phyloP scores from a whole-genome alignment of 2,329 filamentous ascomycete genomes.

The Venturia aucupariae region DNA sequence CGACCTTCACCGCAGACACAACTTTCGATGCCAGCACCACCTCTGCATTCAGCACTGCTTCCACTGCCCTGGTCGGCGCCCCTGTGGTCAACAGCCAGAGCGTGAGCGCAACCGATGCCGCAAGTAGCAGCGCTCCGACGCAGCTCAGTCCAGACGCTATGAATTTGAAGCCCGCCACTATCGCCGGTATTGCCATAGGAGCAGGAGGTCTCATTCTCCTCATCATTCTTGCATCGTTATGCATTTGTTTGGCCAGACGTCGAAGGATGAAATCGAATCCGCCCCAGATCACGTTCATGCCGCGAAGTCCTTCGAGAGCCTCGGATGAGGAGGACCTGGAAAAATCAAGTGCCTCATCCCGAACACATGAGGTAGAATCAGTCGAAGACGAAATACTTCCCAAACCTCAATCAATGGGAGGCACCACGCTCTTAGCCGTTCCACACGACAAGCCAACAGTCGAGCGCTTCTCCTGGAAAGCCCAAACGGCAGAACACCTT shows the following conservation, averaged over 20 bases:
- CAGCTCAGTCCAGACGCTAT: neutral
- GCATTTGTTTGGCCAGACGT: neutral
- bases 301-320: neutral
- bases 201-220: neutral
- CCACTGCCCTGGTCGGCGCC: neutral
- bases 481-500: neutral
- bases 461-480: slow-evolving; percentile 1
- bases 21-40: neutral
- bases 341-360: neutral
- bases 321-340: neutral
- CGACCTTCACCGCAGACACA: neutral
- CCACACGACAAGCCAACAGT: neutral
- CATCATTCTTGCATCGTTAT: neutral
- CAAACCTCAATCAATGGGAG: neutral
- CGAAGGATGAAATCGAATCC: neutral
- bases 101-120: neutral
- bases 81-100: slow-evolving; percentile 1
- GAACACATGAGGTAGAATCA: neutral
- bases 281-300: neutral
- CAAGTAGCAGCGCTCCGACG: neutral
- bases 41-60: neutral
- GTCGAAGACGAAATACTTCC: neutral
- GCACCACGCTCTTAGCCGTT: neutral
- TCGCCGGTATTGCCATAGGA: neutral
- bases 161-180: neutral